A percentile compares a stretch with the other conserved stretches of the same genome.
These are phyloP conservation scores for Venturia aucupariae DNA, from an alignment of 2,329 filamentous ascomycete species.

Conservation along the genomic window DNA sequence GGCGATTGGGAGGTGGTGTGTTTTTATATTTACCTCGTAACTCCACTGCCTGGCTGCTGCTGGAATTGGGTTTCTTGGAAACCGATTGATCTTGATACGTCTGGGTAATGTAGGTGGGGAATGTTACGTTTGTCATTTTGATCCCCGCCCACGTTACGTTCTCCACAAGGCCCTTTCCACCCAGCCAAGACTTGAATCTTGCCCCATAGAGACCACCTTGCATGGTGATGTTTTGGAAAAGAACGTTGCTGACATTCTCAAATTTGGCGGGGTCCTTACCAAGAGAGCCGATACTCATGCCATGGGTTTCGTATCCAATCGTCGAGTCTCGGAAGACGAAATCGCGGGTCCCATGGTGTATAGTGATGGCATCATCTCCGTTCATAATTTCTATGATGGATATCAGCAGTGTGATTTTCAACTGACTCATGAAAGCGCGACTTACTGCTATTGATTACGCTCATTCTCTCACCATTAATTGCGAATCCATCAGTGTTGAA, in stretches of 20 bases:
- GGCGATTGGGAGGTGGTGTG: conserved; percentile 22
- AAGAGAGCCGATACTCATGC: conserved; percentile 36
- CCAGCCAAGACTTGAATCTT: conserved; percentile 37
- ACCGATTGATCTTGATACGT: conserved; percentile 34
- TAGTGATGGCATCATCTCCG: conserved; percentile 23
- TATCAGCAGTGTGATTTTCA: not conserved
- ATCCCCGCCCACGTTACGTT: conserved; percentile 39
- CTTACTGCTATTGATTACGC: not conserved
- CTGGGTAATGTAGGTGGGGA: conserved; percentile 40
- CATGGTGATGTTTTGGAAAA: conserved; percentile 35
- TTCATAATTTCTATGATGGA: not conserved
- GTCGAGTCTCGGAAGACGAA: conserved; percentile 32
- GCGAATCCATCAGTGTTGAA: conserved; percentile 35
- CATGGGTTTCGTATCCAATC: conserved; percentile 37
- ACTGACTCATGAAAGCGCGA: not conserved
- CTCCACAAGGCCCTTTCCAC: conserved; percentile 34
- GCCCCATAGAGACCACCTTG: conserved; percentile 30
- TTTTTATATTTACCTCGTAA: conserved; percentile 4
- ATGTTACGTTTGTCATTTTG: conserved; percentile 35
- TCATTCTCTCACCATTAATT: not conserved
- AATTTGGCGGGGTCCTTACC: conserved; percentile 29
- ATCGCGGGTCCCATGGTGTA: conserved; percentile 30
- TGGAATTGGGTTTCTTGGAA: conserved; percentile 23
- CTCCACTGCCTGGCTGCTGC: conserved; percentile 14
- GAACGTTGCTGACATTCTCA: conserved; percentile 34